A percentile compares a stretch with the other conserved stretches of the same genome.
phyloP scores from a whole-genome alignment of 345 rosid species.

The Lepidium didymum region DNA sequence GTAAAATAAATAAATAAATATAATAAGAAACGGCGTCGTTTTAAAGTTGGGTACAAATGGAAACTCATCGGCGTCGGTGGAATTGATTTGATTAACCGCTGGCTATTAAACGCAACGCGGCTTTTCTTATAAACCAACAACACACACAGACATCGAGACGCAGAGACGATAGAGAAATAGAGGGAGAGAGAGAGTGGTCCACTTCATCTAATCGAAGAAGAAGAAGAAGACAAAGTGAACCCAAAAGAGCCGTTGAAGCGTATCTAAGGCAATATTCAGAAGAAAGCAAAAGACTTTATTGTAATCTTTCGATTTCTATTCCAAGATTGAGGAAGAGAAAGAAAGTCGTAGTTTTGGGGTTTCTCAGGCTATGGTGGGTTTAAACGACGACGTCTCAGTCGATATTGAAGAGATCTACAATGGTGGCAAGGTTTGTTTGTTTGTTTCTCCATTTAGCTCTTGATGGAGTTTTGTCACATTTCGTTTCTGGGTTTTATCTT shows the following conservation, averaged over 20 bases:
- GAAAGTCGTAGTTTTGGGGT: background rate
- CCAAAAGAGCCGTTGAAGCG: conserved; percentile 31
- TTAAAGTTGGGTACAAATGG: background rate
- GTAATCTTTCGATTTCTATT: background rate
- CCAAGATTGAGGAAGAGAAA: background rate
- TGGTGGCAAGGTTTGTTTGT: conserved; percentile 60
- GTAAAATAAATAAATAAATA: background rate
- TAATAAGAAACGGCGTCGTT: conserved; percentile 14
- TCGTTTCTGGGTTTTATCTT: background rate
- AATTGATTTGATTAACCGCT: conserved; percentile 18
- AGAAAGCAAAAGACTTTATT: background rate
- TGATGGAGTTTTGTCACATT: background rate
- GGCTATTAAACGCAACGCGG: conserved; percentile 22
- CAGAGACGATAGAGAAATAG: background rate
- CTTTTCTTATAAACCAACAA: conserved; percentile 8
- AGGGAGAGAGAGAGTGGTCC: conserved; percentile 12
- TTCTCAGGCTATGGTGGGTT: conserved; percentile 48
- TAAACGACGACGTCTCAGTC: conserved; percentile 49
- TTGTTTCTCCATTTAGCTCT: background rate
- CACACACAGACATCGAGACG: conserved; percentile 29
- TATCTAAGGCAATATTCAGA: conserved; percentile 4
- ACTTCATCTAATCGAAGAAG: conserved; percentile 10
- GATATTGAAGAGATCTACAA: conserved; percentile 79
- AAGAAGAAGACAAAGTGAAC: conserved; percentile 18
- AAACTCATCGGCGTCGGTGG: conserved; percentile 25